A percentile compares a stretch with the other conserved stretches of the same genome.
phyloP scores from a whole-genome alignment of 2,329 filamentous ascomycete species.

The Amauroascus verrucosus region DNA sequence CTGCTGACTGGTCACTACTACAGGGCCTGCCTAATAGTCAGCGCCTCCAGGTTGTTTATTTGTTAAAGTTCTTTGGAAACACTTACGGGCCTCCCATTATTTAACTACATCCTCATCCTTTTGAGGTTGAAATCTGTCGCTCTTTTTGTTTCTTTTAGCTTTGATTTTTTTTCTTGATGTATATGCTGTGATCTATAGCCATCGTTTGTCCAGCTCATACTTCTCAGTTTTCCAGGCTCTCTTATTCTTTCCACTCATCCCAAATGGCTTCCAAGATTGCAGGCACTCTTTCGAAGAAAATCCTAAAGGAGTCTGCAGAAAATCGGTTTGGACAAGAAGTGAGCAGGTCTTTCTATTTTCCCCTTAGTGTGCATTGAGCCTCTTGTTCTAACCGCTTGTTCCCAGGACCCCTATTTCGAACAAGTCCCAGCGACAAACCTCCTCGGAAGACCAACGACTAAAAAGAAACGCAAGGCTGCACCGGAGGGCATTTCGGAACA shows the following conservation, averaged over 20 bases:
- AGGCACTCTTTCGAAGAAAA: conserved; percentile 25
- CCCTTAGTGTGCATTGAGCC: neutral
- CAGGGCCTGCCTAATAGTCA: neutral
- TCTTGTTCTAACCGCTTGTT: conserved; percentile 3
- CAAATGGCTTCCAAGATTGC: conserved; percentile 19
- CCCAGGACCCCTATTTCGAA: conserved; percentile 83
- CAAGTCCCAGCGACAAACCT: conserved; percentile 63
- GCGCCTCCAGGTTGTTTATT: neutral
- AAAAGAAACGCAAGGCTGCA: conserved; percentile 75
- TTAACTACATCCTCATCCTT: neutral
- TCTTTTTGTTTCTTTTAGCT: neutral
- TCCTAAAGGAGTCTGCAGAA: conserved; percentile 30
- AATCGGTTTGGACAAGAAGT: conserved; percentile 37
- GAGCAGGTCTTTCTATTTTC: conserved; percentile 9
- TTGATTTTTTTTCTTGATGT: neutral
- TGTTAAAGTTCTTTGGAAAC: neutral
- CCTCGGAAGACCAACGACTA: conserved; percentile 55
- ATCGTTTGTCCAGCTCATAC: neutral
- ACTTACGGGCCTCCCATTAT: neutral
- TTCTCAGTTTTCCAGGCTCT: neutral
- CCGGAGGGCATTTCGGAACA: conserved; percentile 73
- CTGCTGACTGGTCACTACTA: neutral
- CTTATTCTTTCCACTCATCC: neutral
- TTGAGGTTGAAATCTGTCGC: neutral
- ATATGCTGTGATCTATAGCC: neutral